Percentiles rank a stretch among this genome's conserved stretches.
Evolutionary conservation across 306 rosid genomes (phyloP).

Genomic region (Glycine tomentella): DNA sequence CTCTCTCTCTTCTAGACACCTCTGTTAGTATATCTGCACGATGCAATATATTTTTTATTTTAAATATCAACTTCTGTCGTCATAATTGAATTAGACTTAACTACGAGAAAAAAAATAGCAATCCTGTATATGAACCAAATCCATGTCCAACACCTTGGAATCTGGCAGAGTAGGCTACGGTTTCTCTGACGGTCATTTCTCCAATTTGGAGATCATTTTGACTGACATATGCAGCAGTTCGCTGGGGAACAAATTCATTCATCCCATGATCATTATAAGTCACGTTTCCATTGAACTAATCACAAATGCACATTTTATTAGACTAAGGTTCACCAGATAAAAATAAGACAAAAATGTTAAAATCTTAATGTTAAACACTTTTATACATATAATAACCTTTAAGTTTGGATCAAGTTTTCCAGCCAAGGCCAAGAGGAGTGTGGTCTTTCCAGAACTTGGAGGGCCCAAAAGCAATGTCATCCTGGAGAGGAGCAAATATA

Average conservation of each 20-base stretch:
- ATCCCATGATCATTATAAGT: conserved; percentile 70
- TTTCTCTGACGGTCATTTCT: conserved; percentile 79
- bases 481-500: conserved; percentile 35
- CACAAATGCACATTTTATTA: conserved; percentile 1
- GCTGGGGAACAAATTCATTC: conserved; percentile 77
- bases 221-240: conserved; percentile 74
- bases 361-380: too few relatives aligned
- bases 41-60: background rate
- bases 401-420: conserved; percentile 70
- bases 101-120: too few relatives aligned
- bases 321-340: background rate
- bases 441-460: conserved; percentile 87
- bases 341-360: too few relatives aligned
- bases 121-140: conserved; percentile 52
- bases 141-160: conserved; percentile 75
- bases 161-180: conserved; percentile 74
- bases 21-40: conserved; percentile 68
- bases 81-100: too few relatives aligned
- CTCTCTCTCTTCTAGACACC: conserved; percentile 70
- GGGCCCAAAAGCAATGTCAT: conserved; percentile 88
- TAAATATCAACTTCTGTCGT: too few relatives aligned
- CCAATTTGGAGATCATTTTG: conserved; percentile 75
- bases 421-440: conserved; percentile 73
- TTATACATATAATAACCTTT: conserved; percentile 46
- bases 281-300: conserved; percentile 64